Evolutionary conservation across 2,329 filamentous ascomycete genomes (phyloP).

Genomic region (Dactylellina cionopaga): DNA sequence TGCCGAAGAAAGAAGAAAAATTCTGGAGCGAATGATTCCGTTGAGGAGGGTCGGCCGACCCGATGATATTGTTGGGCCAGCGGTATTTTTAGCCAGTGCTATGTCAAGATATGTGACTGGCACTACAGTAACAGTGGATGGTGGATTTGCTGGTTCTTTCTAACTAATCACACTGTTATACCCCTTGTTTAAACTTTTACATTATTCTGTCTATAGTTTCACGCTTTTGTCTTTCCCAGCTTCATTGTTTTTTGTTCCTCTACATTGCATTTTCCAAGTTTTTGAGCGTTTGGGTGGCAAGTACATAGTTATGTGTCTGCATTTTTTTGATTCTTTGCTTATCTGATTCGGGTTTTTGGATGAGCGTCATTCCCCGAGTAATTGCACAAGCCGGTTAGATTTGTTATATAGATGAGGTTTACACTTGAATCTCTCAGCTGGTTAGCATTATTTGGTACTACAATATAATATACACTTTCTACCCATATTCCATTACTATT

Average conservation of each 20-base stretch:
- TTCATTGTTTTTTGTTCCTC: not conserved
- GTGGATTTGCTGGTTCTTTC: conserved; percentile 53
- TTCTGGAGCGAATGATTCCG: conserved; percentile 47
- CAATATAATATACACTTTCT: too few species aligned
- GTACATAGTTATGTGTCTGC: too few species aligned
- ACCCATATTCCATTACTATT: too few species aligned
- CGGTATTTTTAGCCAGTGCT: conserved; percentile 77
- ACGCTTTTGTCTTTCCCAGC: not conserved
- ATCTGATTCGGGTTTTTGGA: not conserved
- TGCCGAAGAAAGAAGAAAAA: conserved; percentile 46
- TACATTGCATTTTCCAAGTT: conserved; percentile 23
- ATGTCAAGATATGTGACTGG: conserved; percentile 67
- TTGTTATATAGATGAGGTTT: too few species aligned
- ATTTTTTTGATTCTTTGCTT: too few species aligned
- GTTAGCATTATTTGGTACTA: too few species aligned
- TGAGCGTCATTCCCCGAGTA: not conserved
- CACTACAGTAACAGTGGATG: conserved; percentile 57
- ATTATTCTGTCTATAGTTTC: conserved; percentile 6
- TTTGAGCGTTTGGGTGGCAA: conserved; percentile 52
- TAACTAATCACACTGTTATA: conserved; percentile 8
- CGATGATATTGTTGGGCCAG: conserved; percentile 86
- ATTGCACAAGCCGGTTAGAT: too few species aligned
- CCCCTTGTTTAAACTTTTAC: not conserved
- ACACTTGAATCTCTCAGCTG: too few species aligned
- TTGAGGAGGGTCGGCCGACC: conserved; percentile 62